Percentiles rank a stretch among this genome's conserved stretches.
phyloP scores from a whole-genome alignment of 177 flowering plant genomes.

The Telopea speciosissima region DNA sequence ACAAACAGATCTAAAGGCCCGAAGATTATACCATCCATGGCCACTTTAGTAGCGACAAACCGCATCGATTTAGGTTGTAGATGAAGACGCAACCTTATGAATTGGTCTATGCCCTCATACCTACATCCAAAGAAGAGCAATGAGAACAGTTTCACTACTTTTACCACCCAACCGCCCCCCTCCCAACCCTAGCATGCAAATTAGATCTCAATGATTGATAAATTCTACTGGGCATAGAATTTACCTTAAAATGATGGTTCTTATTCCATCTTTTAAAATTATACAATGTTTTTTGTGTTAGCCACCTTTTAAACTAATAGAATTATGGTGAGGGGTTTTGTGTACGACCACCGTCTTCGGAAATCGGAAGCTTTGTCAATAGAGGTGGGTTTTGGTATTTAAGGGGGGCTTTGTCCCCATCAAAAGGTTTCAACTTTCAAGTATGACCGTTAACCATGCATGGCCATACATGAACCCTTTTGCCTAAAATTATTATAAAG shows the following conservation, averaged over 20 bases:
- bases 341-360: no score
- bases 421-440: no score
- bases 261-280: not conserved
- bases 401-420: no score
- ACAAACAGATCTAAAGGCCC: slow-evolving; percentile 75
- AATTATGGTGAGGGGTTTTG: no score
- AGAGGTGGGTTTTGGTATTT: no score
- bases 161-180: not conserved
- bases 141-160: not conserved
- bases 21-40: slow-evolving; percentile 60
- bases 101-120: slow-evolving; percentile 78
- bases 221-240: not conserved
- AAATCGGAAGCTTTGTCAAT: no score
- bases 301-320: no score
- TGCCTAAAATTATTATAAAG: no score
- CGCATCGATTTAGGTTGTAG: slow-evolving; percentile 52
- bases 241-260: not conserved
- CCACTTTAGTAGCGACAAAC: slow-evolving; percentile 75
- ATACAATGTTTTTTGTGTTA: no score
- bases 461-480: no score
- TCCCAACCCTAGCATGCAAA: not conserved
- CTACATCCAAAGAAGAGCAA: slow-evolving; percentile 24
- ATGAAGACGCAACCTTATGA: slow-evolving; percentile 39
- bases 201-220: not conserved
- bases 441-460: no score